phyloP scores from a whole-genome alignment of 805 yeast genomes.

The Saturnispora sekii region DNA sequence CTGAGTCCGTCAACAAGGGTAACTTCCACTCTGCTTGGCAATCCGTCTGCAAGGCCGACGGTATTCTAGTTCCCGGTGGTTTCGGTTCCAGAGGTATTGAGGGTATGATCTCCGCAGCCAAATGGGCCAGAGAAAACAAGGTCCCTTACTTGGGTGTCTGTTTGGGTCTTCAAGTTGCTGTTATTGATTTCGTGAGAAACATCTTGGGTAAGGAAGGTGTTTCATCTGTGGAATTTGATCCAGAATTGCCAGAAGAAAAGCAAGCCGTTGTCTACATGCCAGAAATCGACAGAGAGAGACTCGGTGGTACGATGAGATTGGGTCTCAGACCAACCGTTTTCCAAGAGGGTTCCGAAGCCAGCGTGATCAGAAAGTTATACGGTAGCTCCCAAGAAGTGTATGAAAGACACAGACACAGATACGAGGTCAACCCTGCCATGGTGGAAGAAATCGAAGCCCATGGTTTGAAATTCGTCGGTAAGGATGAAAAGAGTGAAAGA shows the following conservation, averaged over 20 bases:
- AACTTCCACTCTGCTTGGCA: constrained; percentile 96
- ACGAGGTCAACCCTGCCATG: constrained; percentile 87
- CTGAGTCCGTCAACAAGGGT: constrained; percentile 54
- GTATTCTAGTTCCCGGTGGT: constrained; percentile 97
- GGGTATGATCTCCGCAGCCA: constrained; percentile 95
- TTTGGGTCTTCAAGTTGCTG: constrained; percentile 94
- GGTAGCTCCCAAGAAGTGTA: constrained; percentile 58
- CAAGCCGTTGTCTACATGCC: constrained; percentile 96
- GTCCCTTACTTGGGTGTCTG: constrained; percentile 96
- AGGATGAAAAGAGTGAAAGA: constrained; percentile 81
- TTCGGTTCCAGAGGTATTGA: constrained; percentile 96
- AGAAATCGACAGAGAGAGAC: constrained; percentile 86
- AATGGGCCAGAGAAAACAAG: constrained; percentile 95
- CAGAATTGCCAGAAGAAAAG: constrained; percentile 47
- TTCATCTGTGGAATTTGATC: constrained; percentile 75
- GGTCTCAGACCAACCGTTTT: constrained; percentile 89
- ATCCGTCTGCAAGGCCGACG: constrained; percentile 84
- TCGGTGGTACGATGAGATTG: constrained; percentile 99
- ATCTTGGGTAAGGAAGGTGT: constrained; percentile 61
- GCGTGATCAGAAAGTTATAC: constrained; percentile 67
- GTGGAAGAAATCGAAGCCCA: constrained; percentile 59
- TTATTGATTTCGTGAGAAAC: constrained; percentile 82
- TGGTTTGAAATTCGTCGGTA: constrained; percentile 87
- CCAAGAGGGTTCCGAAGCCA: constrained; percentile 47
- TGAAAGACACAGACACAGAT: constrained; percentile 98